These are phyloP conservation scores for Rhizopogon vesiculosus DNA, from an alignment of 768 basidiomycete genomes.

Conservation along the genomic window DNA sequence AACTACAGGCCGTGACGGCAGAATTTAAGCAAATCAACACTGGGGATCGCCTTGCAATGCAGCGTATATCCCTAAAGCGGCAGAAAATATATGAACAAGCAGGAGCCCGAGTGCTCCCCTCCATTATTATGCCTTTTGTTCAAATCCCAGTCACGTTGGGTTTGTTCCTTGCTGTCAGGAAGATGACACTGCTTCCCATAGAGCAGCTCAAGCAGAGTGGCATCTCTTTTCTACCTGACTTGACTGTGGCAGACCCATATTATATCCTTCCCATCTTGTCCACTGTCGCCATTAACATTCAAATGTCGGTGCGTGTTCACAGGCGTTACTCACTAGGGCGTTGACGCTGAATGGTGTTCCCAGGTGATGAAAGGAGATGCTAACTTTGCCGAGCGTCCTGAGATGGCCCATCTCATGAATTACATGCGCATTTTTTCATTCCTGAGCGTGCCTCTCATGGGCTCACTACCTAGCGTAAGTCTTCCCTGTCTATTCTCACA, in stretches of 20 bases:
- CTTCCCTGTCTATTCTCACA: not conserved
- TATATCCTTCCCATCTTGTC: slow-evolving; percentile 62
- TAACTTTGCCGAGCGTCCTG: slow-evolving; percentile 46
- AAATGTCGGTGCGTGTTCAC: slow-evolving; percentile 48
- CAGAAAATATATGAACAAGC: slow-evolving; percentile 55
- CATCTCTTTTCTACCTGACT: slow-evolving; percentile 64
- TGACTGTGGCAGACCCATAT: slow-evolving; percentile 75
- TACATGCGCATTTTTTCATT: slow-evolving; percentile 55
- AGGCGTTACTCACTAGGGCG: not conserved
- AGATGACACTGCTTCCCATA: slow-evolving; percentile 66
- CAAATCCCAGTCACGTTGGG: slow-evolving; percentile 78
- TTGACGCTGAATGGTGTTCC: slow-evolving; percentile 1
- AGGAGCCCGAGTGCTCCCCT: slow-evolving; percentile 54
- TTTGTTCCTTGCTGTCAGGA: slow-evolving; percentile 78
- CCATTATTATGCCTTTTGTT: slow-evolving; percentile 52
- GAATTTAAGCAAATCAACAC: slow-evolving; percentile 39
- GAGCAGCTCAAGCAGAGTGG: slow-evolving; percentile 77
- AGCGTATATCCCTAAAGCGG: slow-evolving; percentile 41
- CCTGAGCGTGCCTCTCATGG: slow-evolving; percentile 46
- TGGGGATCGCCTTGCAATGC: slow-evolving; percentile 36
- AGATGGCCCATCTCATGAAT: slow-evolving; percentile 66
- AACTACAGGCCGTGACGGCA: slow-evolving; percentile 50
- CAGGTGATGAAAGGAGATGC: slow-evolving; percentile 48
- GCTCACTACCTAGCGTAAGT: slow-evolving; percentile 63
- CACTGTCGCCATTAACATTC: slow-evolving; percentile 58